Evolutionary conservation across 176 grass and related monocot species (phyloP).

Genomic region (Carex scoparia): DNA sequence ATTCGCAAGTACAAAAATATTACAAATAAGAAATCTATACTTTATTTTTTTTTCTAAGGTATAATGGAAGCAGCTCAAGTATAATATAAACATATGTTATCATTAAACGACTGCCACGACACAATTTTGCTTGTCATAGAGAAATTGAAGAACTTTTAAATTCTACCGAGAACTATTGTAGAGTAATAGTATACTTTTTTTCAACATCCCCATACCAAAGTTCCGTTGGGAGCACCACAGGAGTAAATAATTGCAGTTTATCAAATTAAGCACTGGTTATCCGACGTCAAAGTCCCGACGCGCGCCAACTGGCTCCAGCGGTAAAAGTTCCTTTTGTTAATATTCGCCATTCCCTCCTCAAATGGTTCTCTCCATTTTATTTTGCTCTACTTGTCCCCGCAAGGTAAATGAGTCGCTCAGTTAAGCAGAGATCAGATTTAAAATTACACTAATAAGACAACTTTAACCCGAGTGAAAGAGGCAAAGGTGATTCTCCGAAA

Average conservation of each 20-base stretch:
- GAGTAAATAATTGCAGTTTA: constrained; percentile 13
- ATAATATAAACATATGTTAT: neutral
- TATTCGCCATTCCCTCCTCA: neutral
- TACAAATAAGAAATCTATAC: neutral
- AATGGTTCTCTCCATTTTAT: neutral
- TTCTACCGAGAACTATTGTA: neutral
- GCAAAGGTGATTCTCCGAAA: neutral
- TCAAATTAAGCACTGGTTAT: constrained; percentile 13
- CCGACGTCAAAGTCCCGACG: constrained; percentile 19
- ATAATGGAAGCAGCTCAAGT: too few species aligned
- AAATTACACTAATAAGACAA: neutral
- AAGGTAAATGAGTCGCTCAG: neutral
- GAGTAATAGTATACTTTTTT: neutral
- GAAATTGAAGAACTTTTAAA: neutral
- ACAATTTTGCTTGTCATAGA: neutral
- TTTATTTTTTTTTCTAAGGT: neutral
- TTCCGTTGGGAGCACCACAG: constrained; percentile 9
- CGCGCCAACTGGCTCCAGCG: constrained; percentile 29
- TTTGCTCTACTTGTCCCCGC: neutral
- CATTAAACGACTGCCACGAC: neutral
- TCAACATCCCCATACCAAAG: constrained; percentile 20
- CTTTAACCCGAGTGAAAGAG: neutral
- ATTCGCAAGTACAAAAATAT: neutral
- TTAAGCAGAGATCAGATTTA: neutral
- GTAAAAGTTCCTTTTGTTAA: neutral